phyloP scores from a whole-genome alignment of 305 asterid genomes.

The Fraxinus baroniana region DNA sequence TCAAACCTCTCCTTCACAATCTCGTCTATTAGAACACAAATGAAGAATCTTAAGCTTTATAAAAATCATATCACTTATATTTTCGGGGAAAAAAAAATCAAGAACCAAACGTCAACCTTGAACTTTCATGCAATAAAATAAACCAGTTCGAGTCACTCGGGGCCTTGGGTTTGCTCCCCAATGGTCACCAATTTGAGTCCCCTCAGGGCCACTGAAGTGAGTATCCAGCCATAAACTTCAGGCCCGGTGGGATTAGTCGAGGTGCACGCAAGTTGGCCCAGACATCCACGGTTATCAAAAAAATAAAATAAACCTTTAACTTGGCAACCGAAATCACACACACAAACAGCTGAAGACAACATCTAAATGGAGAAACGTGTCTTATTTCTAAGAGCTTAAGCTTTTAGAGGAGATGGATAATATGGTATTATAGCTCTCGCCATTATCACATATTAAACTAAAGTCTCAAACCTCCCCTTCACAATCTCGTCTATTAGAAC shows the following conservation, averaged over 20 bases:
- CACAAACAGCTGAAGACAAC: neutral
- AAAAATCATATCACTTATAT: neutral
- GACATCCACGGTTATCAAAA: no score
- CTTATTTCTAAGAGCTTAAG: neutral
- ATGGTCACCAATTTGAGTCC: no score
- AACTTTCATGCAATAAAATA: slow-evolving; percentile 37
- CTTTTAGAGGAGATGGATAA: no score
- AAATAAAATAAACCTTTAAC: slow-evolving; percentile 13
- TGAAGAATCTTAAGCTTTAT: neutral
- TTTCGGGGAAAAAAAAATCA: neutral
- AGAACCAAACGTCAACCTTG: neutral
- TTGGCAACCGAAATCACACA: slow-evolving; percentile 2
- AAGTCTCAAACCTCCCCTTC: slow-evolving; percentile 16
- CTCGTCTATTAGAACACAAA: neutral
- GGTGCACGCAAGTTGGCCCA: no score
- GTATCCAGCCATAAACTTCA: no score
- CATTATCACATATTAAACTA: neutral
- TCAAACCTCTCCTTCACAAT: slow-evolving; percentile 18
- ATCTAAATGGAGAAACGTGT: neutral
- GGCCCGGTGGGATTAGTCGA: no score
- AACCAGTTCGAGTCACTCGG: neutral
- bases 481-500: neutral
- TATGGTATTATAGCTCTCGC: neutral
- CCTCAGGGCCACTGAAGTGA: no score
- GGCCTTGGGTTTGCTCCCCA: no score